Percentiles rank a stretch among this genome's conserved stretches.
Evolutionary conservation across 2,329 filamentous ascomycete genomes (phyloP).

Genomic region (Epichloe baconii): DNA sequence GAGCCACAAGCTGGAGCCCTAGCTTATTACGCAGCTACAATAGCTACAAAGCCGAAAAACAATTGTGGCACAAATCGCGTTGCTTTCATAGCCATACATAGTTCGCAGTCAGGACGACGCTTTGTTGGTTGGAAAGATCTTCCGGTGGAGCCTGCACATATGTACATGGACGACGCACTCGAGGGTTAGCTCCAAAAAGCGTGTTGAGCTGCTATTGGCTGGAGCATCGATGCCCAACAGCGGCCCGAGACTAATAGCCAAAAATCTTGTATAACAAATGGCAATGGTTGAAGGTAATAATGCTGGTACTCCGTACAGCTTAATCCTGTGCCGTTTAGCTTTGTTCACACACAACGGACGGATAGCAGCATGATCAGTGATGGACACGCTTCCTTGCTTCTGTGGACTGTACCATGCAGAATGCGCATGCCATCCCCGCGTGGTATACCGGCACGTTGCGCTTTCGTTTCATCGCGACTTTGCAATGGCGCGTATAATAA

Average conservation of each 20-base stretch:
- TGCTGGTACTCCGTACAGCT: not conserved
- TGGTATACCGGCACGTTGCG: not conserved
- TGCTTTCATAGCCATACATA: not conserved
- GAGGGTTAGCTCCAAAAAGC: slow-evolving; percentile 6
- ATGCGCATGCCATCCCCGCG: not conserved
- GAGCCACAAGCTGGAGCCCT: no score
- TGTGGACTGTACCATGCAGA: not conserved
- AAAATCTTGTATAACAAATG: slow-evolving; percentile 2
- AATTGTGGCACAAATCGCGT: not conserved
- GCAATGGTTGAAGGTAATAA: not conserved
- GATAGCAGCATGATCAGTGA: not conserved
- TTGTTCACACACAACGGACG: not conserved
- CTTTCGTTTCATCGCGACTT: not conserved
- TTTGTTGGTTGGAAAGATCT: no score
- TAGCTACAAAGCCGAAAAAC: no score
- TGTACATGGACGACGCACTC: not conserved
- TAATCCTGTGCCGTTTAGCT: not conserved
- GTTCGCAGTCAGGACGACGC: no score
- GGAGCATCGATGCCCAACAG: slow-evolving; percentile 27
- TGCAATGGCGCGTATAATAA: no score
- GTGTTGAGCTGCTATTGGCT: slow-evolving; percentile 24
- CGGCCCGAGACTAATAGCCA: slow-evolving; percentile 7
- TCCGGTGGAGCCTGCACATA: not conserved
- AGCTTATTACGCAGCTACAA: no score
- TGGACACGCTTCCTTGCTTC: slow-evolving; percentile 2